phyloP scores from a whole-genome alignment of 2,329 filamentous ascomycete species.

The Trichoderma simmonsii region DNA sequence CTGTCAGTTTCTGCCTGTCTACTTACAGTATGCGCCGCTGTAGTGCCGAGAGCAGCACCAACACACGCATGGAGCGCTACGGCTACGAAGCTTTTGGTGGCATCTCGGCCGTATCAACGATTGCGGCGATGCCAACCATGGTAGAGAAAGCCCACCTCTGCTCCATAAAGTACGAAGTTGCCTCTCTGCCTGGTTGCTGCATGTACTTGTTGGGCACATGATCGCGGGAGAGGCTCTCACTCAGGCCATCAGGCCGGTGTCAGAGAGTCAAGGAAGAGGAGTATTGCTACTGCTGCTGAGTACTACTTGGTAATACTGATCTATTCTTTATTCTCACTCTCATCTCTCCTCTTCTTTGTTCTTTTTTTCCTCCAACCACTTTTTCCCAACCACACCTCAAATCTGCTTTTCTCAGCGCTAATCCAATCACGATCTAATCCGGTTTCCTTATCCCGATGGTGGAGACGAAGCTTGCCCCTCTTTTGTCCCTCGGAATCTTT shows the following conservation, averaged over 20 bases:
- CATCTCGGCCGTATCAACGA: neutral
- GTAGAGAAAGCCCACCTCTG: neutral
- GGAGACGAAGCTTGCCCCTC: neutral
- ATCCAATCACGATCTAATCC: neutral
- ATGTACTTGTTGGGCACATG: neutral
- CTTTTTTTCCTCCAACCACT: neutral
- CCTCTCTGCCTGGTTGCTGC: neutral
- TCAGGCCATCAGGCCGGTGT: neutral
- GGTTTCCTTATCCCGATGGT: neutral
- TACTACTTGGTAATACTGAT: neutral
- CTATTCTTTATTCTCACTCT: neutral
- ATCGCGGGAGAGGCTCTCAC: neutral
- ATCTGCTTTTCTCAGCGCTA: neutral
- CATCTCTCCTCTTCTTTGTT: neutral
- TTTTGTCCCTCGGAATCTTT: neutral
- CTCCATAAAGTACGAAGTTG: neutral
- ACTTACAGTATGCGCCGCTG: neutral
- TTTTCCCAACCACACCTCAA: neutral
- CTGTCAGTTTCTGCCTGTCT: neutral
- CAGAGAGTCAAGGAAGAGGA: neutral
- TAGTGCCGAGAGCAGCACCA: slow-evolving; percentile 1
- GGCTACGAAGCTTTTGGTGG: neutral
- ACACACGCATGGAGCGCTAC: neutral
- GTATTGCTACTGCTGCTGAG: neutral
- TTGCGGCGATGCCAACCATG: neutral